Evolutionary conservation across 140 eudicot species (phyloP).

Genomic region (Erigeron philadelphicus): DNA sequence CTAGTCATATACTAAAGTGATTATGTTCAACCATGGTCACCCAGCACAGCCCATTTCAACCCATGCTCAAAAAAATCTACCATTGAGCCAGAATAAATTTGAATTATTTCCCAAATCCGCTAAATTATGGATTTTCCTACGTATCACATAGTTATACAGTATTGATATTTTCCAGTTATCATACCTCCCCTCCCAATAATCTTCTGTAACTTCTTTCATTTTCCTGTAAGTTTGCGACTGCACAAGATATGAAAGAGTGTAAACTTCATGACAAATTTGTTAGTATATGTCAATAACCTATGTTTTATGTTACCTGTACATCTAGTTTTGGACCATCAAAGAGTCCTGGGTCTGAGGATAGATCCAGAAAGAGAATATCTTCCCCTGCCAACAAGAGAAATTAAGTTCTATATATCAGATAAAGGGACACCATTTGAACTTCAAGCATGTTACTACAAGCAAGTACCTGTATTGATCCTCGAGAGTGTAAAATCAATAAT

Average conservation of each 20-base stretch:
- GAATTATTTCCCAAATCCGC: background rate
- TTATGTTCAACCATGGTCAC: background rate
- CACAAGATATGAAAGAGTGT: constrained; percentile 22
- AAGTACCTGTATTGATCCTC: constrained; percentile 76
- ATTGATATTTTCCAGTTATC: background rate
- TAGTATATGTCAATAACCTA: background rate
- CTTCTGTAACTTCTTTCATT: constrained; percentile 80
- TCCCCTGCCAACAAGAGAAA: constrained; percentile 60
- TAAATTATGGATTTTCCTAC: background rate
- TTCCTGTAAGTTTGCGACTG: constrained; percentile 86
- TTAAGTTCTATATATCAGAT: background rate
- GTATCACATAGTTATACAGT: constrained; percentile 2
- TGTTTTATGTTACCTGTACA: constrained; percentile 51
- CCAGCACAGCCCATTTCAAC: background rate
- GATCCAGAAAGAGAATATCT: constrained; percentile 73
- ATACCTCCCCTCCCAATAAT: constrained; percentile 98
- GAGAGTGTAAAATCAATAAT: constrained; percentile 95
- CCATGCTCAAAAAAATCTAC: background rate
- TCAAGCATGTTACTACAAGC: background rate
- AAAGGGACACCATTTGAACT: background rate
- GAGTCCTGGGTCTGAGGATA: constrained; percentile 75
- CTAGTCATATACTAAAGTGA: background rate
- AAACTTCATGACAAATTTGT: constrained; percentile 12
- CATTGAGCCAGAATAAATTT: background rate
- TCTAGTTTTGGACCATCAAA: constrained; percentile 93